Percentiles rank a stretch among this genome's conserved stretches.
These are phyloP conservation scores for Coelastrella sp. DNA, from an alignment of 139 green algal species.

Conservation along the genomic window DNA sequence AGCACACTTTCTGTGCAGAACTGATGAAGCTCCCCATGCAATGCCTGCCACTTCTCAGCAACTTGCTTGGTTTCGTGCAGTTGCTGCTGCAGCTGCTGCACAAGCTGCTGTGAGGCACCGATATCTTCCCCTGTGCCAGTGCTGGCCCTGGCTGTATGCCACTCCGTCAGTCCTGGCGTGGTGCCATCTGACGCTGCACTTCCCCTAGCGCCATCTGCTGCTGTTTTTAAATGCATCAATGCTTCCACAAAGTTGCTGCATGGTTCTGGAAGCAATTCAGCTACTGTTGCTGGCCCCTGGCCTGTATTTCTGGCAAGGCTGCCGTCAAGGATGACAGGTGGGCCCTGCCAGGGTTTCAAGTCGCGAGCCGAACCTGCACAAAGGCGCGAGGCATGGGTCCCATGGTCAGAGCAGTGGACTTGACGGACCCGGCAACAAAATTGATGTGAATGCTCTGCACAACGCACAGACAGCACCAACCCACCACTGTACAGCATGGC, in stretches of 20 bases:
- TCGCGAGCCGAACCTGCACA: slow-evolving; percentile 42
- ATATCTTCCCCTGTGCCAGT: not conserved
- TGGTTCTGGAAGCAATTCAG: not conserved
- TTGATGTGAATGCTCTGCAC: not conserved
- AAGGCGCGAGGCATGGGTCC: not conserved
- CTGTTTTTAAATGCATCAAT: not conserved
- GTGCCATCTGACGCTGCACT: not conserved
- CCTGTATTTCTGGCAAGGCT: slow-evolving; percentile 15
- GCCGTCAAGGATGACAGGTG: slow-evolving; percentile 69
- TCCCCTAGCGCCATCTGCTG: not conserved
- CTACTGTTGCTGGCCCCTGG: not conserved
- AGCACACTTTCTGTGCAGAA: slow-evolving; percentile 48
- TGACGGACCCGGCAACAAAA: not conserved
- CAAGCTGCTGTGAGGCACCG: slow-evolving; percentile 51
- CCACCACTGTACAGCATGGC: not conserved
- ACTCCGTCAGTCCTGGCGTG: too few species aligned
- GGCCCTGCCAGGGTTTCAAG: slow-evolving; percentile 69
- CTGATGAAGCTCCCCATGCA: slow-evolving; percentile 64
- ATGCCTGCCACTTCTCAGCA: slow-evolving; percentile 56
- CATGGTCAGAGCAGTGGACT: not conserved
- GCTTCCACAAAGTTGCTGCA: not conserved
- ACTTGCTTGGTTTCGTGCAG: slow-evolving; percentile 41
- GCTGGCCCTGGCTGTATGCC: not conserved
- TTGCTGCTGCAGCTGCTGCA: slow-evolving; percentile 58
- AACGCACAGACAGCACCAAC: not conserved